These are phyloP conservation scores for Alloteropsis semialata DNA, from an alignment of 176 grass and related monocot genomes.

Conservation along the genomic window DNA sequence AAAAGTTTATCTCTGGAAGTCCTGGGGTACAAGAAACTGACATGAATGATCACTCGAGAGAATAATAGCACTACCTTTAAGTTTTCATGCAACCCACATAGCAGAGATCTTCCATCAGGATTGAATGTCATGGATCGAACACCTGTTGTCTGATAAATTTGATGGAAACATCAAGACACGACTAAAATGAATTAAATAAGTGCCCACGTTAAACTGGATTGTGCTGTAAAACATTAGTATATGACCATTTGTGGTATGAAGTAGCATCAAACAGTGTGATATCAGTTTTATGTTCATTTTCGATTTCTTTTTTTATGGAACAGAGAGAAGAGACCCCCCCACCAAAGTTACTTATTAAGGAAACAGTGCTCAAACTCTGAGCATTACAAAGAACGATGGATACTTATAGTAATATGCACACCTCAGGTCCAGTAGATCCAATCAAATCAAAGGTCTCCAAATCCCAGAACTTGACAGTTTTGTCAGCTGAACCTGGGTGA, in stretches of 20 bases:
- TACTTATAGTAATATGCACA: conserved; percentile 28
- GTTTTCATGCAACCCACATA: conserved; percentile 93
- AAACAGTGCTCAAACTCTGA: not conserved
- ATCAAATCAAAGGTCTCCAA: conserved; percentile 97
- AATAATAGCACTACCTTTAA: conserved; percentile 64
- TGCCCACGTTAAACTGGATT: not conserved
- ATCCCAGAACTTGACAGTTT: conserved; percentile 99
- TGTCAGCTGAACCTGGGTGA: conserved; percentile 85
- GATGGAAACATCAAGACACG: conserved; percentile 10
- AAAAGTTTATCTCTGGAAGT: conserved; percentile 32
- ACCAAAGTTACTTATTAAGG: not conserved
- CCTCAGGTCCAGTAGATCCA: conserved; percentile 91
- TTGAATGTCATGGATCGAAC: conserved; percentile 98
- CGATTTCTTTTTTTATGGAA: not conserved
- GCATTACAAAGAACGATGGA: not conserved
- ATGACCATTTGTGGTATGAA: not conserved
- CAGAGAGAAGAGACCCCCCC: not conserved
- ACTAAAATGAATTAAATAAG: conserved; percentile 11
- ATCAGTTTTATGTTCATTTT: not conserved
- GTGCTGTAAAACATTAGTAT: not conserved
- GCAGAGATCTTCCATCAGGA: conserved; percentile 89
- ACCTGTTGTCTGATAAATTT: conserved; percentile 70
- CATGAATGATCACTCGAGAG: conserved; percentile 3
- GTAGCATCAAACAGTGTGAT: not conserved
- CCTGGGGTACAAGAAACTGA: not conserved